Evolutionary conservation across 805 yeast genomes (phyloP).

Genomic region (Lachancea sp.): DNA sequence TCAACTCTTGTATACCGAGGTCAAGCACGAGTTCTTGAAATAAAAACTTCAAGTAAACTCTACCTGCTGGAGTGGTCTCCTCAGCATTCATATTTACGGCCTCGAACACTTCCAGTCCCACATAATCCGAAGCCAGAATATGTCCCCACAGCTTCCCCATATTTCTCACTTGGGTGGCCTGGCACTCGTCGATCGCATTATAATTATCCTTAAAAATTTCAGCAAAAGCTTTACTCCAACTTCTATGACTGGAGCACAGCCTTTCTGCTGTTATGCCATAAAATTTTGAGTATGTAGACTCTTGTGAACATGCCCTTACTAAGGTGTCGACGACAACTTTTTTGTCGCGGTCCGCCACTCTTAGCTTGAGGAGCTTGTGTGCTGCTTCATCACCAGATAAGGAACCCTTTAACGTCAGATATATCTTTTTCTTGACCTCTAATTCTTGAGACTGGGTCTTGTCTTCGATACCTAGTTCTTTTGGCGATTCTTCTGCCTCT

Average conservation of each 20-base stretch:
- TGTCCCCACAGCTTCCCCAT: slow-evolving; percentile 85
- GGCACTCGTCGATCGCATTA: slow-evolving; percentile 54
- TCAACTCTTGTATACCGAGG: slow-evolving; percentile 51
- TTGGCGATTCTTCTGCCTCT: slow-evolving; percentile 12
- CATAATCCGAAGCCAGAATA: slow-evolving; percentile 58
- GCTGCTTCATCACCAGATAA: slow-evolving; percentile 91
- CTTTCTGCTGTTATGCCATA: slow-evolving; percentile 73
- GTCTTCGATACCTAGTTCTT: slow-evolving; percentile 40
- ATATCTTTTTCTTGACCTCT: slow-evolving; percentile 68
- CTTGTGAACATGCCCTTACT: slow-evolving; percentile 76
- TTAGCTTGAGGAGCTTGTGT: slow-evolving; percentile 64
- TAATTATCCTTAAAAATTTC: slow-evolving; percentile 52
- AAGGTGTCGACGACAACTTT: slow-evolving; percentile 62
- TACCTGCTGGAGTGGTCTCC: slow-evolving; percentile 67
- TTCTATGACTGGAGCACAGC: slow-evolving; percentile 42
- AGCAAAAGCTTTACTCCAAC: slow-evolving; percentile 55
- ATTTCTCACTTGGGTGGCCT: slow-evolving; percentile 67
- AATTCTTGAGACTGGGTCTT: slow-evolving; percentile 59
- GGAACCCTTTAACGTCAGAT: slow-evolving; percentile 79
- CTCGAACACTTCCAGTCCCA: slow-evolving; percentile 58
- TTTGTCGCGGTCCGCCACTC: slow-evolving; percentile 39
- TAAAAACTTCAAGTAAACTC: slow-evolving; percentile 76
- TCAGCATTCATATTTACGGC: slow-evolving; percentile 56
- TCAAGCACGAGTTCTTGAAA: slow-evolving; percentile 77
- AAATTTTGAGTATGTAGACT: slow-evolving; percentile 76